Conservation (phyloP, 2,329 filamentous ascomycete genomes). For the Cercospora citrullina region DNA sequence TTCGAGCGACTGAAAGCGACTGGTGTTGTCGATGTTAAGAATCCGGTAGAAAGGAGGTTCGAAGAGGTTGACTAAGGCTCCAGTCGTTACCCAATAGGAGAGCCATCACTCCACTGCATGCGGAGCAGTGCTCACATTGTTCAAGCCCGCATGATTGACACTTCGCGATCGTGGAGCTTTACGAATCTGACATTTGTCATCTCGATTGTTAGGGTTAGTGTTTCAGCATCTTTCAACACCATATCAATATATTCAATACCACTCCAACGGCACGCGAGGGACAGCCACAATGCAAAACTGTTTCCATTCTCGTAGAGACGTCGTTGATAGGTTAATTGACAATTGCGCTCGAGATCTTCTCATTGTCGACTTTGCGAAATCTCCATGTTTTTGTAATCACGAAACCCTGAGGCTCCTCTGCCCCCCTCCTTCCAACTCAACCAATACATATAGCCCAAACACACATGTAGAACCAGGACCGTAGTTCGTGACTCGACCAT, state of each 20-base stretch:
- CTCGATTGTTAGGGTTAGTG: background rate
- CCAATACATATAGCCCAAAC: background rate
- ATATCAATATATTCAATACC: background rate
- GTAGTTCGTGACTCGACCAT: background rate
- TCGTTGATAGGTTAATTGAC: background rate
- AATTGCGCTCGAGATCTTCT: background rate
- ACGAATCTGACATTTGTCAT: background rate
- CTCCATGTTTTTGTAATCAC: background rate
- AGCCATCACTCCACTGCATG: background rate
- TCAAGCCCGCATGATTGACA: background rate
- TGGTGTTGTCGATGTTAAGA: slow-evolving; percentile 74
- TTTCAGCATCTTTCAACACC: background rate
- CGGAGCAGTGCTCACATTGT: background rate
- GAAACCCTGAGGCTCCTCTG: background rate
- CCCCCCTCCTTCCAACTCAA: background rate
- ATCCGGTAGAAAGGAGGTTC: slow-evolving; percentile 74
- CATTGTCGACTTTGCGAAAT: too few species aligned
- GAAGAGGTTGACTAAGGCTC: slow-evolving; percentile 56
- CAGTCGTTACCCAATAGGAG: background rate
- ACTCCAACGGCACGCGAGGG: background rate
- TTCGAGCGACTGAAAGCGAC: slow-evolving; percentile 79
- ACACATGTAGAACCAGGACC: background rate
- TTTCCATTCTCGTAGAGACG: background rate
- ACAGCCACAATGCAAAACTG: background rate
- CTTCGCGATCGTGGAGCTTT: background rate